Evolutionary conservation across 2,329 filamentous ascomycete species (phyloP).

Genomic region (Fulvia fulva): DNA sequence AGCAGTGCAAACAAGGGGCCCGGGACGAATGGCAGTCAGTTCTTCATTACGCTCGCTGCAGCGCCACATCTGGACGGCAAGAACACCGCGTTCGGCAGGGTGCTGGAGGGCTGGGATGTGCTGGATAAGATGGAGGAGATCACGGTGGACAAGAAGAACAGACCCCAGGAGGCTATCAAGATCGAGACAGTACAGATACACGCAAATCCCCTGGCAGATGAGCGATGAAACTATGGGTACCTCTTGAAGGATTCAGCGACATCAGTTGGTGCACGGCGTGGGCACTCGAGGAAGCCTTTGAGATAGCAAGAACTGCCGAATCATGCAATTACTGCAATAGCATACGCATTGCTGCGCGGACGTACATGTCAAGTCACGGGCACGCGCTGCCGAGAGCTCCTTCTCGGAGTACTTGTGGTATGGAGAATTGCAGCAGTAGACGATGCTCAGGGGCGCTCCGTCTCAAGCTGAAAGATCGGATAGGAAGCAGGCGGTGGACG

Average conservation of each 20-base stretch:
- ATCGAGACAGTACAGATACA: conserved; percentile 71
- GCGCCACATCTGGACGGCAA: conserved; percentile 77
- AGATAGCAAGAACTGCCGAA: too few species aligned
- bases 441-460: neutral
- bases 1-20: conserved; percentile 96
- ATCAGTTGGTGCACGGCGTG: neutral
- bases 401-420: neutral
- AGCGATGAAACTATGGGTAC: conserved; percentile 25
- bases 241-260: neutral
- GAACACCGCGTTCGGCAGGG: conserved; percentile 78
- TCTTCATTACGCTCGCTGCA: conserved; percentile 74
- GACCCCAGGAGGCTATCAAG: conserved; percentile 62
- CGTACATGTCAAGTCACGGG: too few species aligned
- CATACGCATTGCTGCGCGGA: neutral
- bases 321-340: neutral
- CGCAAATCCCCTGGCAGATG: conserved; percentile 68
- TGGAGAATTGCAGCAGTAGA: neutral
- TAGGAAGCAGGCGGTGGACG: neutral
- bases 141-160: conserved; percentile 72
- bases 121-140: conserved; percentile 68
- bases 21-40: conserved; percentile 88
- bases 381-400: neutral
- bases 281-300: too few species aligned
- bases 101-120: conserved; percentile 58
- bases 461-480: neutral